Evolutionary conservation across 2,329 filamentous ascomycete genomes (phyloP).

Genomic region (Alternaria rosae): DNA sequence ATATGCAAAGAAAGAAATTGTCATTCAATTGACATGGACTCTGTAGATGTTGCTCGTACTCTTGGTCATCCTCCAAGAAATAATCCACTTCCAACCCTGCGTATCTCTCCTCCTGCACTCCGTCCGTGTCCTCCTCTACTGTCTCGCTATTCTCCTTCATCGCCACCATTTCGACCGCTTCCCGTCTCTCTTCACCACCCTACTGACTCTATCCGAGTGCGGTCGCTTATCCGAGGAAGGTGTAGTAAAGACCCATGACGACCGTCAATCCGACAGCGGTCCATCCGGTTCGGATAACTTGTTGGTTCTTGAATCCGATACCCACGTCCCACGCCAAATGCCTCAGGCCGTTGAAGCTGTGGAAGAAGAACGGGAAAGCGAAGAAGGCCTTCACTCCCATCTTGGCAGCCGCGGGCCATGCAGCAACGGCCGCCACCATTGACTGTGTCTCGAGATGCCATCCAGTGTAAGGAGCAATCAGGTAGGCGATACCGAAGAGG

Average conservation of each 20-base stretch:
- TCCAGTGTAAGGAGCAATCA: slow-evolving; percentile 77
- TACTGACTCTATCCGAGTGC: not conserved
- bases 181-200: not conserved
- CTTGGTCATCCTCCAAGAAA: not conserved
- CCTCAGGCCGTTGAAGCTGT: slow-evolving; percentile 72
- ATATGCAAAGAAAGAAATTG: not conserved
- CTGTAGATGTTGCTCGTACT: not conserved
- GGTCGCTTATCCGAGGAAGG: slow-evolving; percentile 24
- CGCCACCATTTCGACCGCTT: not conserved
- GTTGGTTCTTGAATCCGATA: slow-evolving; percentile 67
- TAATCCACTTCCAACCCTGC: not conserved
- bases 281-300: slow-evolving; percentile 72
- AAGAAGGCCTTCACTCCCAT: slow-evolving; percentile 64
- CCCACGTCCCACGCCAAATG: slow-evolving; percentile 76
- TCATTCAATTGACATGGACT: slow-evolving; percentile 9
- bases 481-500: slow-evolving; percentile 80
- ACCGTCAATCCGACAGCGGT: slow-evolving; percentile 65
- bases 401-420: slow-evolving; percentile 67
- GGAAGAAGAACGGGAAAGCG: slow-evolving; percentile 72
- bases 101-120: not conserved
- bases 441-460: slow-evolving; percentile 72
- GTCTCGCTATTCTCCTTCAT: not conserved
- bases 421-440: slow-evolving; percentile 69
- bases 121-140: not conserved
- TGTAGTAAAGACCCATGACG: slow-evolving; percentile 45